These are phyloP conservation scores for Termitomyces sp. DNA, from an alignment of 768 basidiomycete genomes.

Conservation along the genomic window DNA sequence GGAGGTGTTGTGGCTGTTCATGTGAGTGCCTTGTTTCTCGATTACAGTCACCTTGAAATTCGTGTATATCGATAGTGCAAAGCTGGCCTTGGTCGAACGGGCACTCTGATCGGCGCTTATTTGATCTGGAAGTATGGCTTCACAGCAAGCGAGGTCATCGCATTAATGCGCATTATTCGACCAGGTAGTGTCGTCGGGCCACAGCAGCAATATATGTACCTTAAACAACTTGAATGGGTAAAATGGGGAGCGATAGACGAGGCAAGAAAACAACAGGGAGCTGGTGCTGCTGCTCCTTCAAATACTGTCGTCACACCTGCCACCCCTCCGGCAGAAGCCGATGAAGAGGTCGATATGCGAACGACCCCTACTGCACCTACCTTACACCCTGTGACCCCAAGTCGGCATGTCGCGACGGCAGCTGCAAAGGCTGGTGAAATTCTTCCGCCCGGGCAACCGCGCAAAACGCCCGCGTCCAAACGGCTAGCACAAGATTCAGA, in stretches of 20 bases:
- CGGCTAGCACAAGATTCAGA: conserved; percentile 63
- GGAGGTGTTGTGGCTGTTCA: conserved; percentile 88
- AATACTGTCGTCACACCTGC: conserved; percentile 61
- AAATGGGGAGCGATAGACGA: conserved; percentile 92
- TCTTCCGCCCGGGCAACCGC: conserved; percentile 76
- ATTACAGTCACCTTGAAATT: conserved; percentile 13
- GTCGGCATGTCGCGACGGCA: conserved; percentile 66
- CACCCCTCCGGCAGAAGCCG: conserved; percentile 74
- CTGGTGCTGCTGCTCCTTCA: conserved; percentile 25
- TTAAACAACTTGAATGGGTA: conserved; percentile 90
- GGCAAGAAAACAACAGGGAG: conserved; percentile 44
- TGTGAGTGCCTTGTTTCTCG: conserved; percentile 38
- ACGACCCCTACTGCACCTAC: conserved; percentile 32
- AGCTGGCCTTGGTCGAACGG: conserved; percentile 94
- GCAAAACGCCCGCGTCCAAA: conserved; percentile 82
- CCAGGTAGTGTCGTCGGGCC: conserved; percentile 92
- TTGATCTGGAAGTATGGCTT: conserved; percentile 99
- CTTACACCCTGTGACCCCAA: conserved; percentile 73
- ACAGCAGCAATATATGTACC: conserved; percentile 92
- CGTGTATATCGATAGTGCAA: conserved; percentile 59
- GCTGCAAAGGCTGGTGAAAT: conserved; percentile 67
- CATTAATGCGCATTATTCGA: conserved; percentile 96
- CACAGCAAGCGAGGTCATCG: conserved; percentile 92
- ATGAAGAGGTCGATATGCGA: conserved; percentile 53
- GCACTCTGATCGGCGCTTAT: conserved; percentile 96